These are phyloP conservation scores for Cyclotella cryptica DNA, from an alignment of 108 stramenopile species.

Conservation along the genomic window DNA sequence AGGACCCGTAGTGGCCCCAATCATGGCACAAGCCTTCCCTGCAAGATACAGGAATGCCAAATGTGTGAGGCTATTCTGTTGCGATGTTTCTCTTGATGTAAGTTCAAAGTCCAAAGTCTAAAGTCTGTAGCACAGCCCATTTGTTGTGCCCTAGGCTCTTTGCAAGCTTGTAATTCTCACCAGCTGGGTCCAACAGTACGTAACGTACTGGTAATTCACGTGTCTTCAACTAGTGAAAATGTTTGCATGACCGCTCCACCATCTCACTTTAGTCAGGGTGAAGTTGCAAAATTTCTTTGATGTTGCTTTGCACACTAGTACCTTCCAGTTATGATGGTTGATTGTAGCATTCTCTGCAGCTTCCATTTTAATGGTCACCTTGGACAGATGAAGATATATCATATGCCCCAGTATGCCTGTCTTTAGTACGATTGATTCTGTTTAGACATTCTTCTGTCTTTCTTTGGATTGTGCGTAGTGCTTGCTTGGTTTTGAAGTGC, in stretches of 20 bases:
- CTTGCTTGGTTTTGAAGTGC: not conserved
- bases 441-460: not conserved
- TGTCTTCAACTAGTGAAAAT: too few relatives aligned
- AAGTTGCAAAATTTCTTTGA: too few relatives aligned
- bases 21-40: constrained; percentile 4
- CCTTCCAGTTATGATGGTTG: too few relatives aligned
- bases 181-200: constrained; percentile 21
- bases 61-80: constrained; percentile 40
- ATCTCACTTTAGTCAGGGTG: too few relatives aligned
- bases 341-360: too few relatives aligned
- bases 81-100: constrained; percentile 40
- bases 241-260: too few relatives aligned
- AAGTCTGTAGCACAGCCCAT: not conserved
- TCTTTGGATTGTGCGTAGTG: not conserved
- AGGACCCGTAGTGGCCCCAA: constrained; percentile 3
- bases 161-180: constrained; percentile 39
- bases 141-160: constrained; percentile 13
- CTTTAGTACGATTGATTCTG: not conserved
- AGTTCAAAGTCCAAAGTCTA: constrained; percentile 32
- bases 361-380: too few relatives aligned
- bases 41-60: constrained; percentile 27
- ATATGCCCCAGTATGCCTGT: not conserved
- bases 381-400: not conserved
- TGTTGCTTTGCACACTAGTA: too few relatives aligned
- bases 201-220: too few relatives aligned